phyloP scores from a whole-genome alignment of 345 rosid genomes.

The Lenwebbia sp. region DNA sequence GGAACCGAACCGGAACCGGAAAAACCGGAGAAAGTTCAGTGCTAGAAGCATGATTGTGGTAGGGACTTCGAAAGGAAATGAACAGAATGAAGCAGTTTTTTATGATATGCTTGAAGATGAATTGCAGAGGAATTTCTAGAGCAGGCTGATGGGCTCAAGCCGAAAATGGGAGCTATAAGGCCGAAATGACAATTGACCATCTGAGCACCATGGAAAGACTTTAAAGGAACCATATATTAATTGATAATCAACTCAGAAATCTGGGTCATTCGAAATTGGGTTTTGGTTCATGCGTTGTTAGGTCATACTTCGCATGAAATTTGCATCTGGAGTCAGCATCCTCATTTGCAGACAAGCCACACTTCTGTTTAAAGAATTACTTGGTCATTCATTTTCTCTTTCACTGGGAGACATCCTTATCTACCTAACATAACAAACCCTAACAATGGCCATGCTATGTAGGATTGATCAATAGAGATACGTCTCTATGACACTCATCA shows the following conservation, averaged over 20 bases:
- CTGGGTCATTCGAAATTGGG: not conserved
- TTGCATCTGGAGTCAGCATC: not conserved
- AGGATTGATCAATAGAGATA: no score
- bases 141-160: not conserved
- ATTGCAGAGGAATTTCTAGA: not conserved
- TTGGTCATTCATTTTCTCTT: not conserved
- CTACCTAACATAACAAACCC: not conserved
- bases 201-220: not conserved
- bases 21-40: no score
- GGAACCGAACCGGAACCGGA: no score
- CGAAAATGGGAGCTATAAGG: not conserved
- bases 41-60: not conserved
- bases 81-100: not conserved
- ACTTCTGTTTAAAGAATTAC: not conserved
- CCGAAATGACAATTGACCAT: not conserved
- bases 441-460: no score
- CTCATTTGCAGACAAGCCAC: not conserved
- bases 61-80: not conserved
- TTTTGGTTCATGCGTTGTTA: not conserved
- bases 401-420: not conserved
- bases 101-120: not conserved
- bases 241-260: not conserved
- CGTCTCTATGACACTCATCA: no score
- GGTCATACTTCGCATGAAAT: not conserved
- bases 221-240: not conserved